Percentiles rank a stretch among this genome's conserved stretches.
These are phyloP conservation scores for Penicillium herquei DNA, from an alignment of 495 filamentous ascomycete genomes.

Conservation along the genomic window DNA sequence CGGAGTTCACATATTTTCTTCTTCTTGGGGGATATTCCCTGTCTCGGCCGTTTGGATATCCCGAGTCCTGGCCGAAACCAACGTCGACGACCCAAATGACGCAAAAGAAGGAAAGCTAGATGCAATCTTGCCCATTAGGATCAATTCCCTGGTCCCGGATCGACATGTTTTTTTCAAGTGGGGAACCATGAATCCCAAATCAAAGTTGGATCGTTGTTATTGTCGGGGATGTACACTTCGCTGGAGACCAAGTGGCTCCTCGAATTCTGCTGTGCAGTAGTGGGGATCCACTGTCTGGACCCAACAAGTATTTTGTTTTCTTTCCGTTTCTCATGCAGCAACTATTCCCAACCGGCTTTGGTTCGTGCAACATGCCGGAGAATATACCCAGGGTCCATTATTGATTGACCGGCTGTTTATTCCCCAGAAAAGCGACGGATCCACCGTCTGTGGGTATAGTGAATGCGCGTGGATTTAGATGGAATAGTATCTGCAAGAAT, in stretches of 20 bases:
- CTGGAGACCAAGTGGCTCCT: too few species aligned
- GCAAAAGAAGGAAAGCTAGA: background rate
- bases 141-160: constrained; percentile 21
- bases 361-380: background rate
- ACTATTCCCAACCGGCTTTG: background rate
- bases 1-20: too few species aligned
- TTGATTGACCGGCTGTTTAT: background rate
- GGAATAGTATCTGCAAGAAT: too few species aligned
- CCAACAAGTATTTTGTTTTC: background rate
- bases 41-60: too few species aligned
- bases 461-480: too few species aligned
- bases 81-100: background rate
- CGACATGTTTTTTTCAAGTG: constrained; percentile 13
- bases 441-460: background rate
- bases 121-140: constrained; percentile 15
- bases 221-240: background rate
- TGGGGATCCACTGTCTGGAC: too few species aligned
- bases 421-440: background rate
- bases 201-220: background rate
- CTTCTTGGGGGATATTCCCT: too few species aligned
- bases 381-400: background rate
- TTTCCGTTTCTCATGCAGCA: background rate
- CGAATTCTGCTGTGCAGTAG: too few species aligned
- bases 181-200: constrained; percentile 8
- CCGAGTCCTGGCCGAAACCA: background rate